phyloP scores from a whole-genome alignment of 352 stramenopile species.

The Saprolegnia diclina region DNA sequence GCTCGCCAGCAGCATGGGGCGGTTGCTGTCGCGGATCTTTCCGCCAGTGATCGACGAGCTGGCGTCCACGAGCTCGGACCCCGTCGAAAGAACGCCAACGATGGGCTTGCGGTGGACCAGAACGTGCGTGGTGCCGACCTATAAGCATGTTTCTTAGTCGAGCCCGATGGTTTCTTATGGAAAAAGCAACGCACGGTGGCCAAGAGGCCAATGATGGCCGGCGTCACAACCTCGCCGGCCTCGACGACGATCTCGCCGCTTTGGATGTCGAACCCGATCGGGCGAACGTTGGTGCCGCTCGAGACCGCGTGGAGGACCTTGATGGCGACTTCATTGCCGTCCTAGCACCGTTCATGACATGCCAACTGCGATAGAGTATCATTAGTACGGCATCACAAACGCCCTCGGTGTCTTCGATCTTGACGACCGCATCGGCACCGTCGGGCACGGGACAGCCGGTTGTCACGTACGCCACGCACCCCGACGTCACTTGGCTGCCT shows the following conservation, averaged over 20 bases:
- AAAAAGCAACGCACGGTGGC: conserved; percentile 54
- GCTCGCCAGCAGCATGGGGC: conserved; percentile 86
- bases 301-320: conserved; percentile 61
- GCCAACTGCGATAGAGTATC: not conserved
- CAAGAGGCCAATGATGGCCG: conserved; percentile 89
- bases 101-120: conserved; percentile 57
- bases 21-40: conserved; percentile 94
- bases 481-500: conserved; percentile 34
- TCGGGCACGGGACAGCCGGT: conserved; percentile 90
- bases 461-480: conserved; percentile 89
- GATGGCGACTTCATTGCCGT: conserved; percentile 41
- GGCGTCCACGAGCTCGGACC: conserved; percentile 88
- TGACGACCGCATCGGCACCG: conserved; percentile 89
- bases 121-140: conserved; percentile 72
- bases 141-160: conserved; percentile 6
- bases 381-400: conserved; percentile 32
- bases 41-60: conserved; percentile 40
- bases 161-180: conserved; percentile 13
- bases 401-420: conserved; percentile 89
- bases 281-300: conserved; percentile 68
- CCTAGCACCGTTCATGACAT: not conserved
- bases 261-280: conserved; percentile 89
- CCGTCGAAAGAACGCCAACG: conserved; percentile 93
- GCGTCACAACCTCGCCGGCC: conserved; percentile 61
- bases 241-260: conserved; percentile 69